Evolutionary conservation across 805 yeast species (phyloP), one percentile per base, ranked within the genome.

Genomic region (Wilhelminamyces savonicus): DNA sequence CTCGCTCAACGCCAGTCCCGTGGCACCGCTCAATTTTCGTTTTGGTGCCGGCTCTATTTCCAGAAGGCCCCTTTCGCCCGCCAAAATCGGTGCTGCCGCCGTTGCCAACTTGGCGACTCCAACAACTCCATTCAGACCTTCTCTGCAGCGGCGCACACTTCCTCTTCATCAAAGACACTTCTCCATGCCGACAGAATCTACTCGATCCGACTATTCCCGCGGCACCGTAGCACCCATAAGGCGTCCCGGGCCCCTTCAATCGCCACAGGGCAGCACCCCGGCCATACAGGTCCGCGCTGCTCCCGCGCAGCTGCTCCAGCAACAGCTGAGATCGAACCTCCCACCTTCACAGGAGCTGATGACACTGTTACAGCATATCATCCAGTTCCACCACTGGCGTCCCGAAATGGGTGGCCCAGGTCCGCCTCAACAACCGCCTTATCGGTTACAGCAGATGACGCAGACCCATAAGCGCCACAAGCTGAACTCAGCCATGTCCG

Each of bases 31-130:
- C 15, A 56, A 52, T 29, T 62, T 44, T 39, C 41, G 56, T 23
- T 64, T 59, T 43, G 66, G 67, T n/a, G 50, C 57, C 22, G 43
- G 51, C n/a, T 28, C 46, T 10, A 10, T 30, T 31, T 9, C 35
- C 7, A 35, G 56, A 36, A 52, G 78, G 36, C 74, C 79, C 12
- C 51, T 69, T 18, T 76, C 84, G 2, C 87, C 87, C 0, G 82
- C 85, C 1, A 76, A 75, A 41, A 66, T 78, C 8, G 88, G 88
- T 1, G 86, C 86, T 1, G 71, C 69, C 14, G 85, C 86, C 1
- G 82, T 80, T 1, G 80, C 84, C 13, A 55, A 48, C 39, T 38
- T 62, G 23, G 52, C 63, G 5, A 48, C 54, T 12, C 69, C 68
- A 10, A 44, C 57, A 8, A 52, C 62, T 1, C 68, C 50, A 1